Evolutionary conservation across 805 yeast species (phyloP).

Genomic region (Candida succiphila): DNA sequence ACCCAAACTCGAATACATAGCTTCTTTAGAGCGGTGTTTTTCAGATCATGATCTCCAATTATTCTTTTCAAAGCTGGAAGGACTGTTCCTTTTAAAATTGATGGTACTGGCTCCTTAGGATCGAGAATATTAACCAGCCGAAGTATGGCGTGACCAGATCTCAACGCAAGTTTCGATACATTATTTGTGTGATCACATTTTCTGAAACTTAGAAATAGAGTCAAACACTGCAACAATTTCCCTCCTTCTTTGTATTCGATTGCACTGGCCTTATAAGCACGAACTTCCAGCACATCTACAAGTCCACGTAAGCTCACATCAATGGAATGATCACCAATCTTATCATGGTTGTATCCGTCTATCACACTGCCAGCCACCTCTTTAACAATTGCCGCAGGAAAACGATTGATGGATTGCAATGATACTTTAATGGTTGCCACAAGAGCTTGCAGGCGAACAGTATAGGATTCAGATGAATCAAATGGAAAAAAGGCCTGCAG

Average conservation of each 20-base stretch:
- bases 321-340: conserved; percentile 1
- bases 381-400: conserved; percentile 11
- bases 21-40: conserved; percentile 6
- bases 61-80: conserved; percentile 9
- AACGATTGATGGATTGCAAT: conserved; percentile 4
- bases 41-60: conserved; percentile 5
- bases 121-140: neutral
- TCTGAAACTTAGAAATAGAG: too few species aligned
- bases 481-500: conserved; percentile 7
- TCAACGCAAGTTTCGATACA: neutral
- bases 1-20: conserved; percentile 13
- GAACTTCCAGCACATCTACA: neutral
- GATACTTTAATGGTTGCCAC: conserved; percentile 7
- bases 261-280: neutral
- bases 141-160: too few species aligned
- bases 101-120: neutral
- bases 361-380: conserved; percentile 8
- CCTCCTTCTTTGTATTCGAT: neutral
- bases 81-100: conserved; percentile 2
- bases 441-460: conserved; percentile 6
- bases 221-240: neutral
- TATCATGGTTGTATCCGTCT: conserved; percentile 6
- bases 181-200: too few species aligned
- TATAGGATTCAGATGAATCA: conserved; percentile 2
- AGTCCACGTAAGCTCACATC: conserved; percentile 6